phyloP scores from a whole-genome alignment of 2,329 filamentous ascomycete genomes.

The Arthrobotrys megalospora region DNA sequence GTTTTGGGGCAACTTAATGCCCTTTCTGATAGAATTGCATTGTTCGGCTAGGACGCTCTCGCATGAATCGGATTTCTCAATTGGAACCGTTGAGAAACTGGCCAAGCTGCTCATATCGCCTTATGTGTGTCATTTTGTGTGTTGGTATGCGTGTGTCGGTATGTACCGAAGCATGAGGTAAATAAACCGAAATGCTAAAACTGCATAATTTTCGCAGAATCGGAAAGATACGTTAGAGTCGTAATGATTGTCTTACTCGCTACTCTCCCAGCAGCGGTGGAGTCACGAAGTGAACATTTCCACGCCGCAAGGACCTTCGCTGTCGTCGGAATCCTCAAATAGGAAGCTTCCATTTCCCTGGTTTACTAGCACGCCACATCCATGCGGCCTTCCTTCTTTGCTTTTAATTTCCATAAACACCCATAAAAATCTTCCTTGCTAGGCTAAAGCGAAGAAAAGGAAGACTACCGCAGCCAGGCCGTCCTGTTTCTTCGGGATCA shows the following conservation, averaged over 20 bases:
- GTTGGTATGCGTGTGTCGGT: slow-evolving; percentile 28
- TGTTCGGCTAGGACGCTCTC: slow-evolving; percentile 9
- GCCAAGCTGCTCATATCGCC: neutral
- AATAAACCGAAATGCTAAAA: neutral
- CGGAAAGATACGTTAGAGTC: neutral
- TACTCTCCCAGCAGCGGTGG: neutral
- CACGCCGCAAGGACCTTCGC: slow-evolving; percentile 15
- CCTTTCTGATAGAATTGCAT: slow-evolving; percentile 29
- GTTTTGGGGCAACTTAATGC: neutral
- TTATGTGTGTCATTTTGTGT: slow-evolving; percentile 48
- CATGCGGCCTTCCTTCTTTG: slow-evolving; percentile 56
- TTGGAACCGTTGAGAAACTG: slow-evolving; percentile 1
- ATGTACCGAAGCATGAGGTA: slow-evolving; percentile 1
- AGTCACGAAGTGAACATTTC: slow-evolving; percentile 10
- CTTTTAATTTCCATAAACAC: slow-evolving; percentile 46
- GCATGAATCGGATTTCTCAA: slow-evolving; percentile 11
- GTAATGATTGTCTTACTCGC: slow-evolving; percentile 7
- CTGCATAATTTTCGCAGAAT: neutral
- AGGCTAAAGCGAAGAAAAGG: slow-evolving; percentile 24
- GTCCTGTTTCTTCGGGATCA: slow-evolving; percentile 36
- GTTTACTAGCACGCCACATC: slow-evolving; percentile 47
- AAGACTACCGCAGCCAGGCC: slow-evolving; percentile 28
- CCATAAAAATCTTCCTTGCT: slow-evolving; percentile 48
- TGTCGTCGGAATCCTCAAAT: slow-evolving; percentile 38
- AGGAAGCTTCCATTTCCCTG: slow-evolving; percentile 51